phyloP scores from a whole-genome alignment of 2,329 filamentous ascomycete genomes.

The Ophiocordyceps robertsii region DNA sequence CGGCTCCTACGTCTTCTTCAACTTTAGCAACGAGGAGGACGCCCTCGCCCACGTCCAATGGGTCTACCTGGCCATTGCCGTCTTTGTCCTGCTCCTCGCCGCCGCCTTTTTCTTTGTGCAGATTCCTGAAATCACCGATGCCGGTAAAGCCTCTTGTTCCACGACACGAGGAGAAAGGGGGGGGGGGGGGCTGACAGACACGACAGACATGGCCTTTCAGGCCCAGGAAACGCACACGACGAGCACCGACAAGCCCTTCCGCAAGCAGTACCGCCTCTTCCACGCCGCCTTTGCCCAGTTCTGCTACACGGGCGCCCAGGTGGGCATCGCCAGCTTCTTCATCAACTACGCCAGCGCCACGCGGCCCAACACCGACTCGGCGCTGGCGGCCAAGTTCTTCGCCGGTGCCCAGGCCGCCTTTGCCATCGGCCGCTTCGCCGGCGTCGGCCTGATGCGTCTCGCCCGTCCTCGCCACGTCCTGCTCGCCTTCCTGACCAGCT shows the following conservation, averaged over 20 bases:
- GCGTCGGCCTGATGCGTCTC: constrained; percentile 53
- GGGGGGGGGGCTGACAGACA: not conserved
- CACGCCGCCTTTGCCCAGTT: constrained; percentile 66
- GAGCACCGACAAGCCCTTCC: constrained; percentile 47
- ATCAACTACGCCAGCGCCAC: constrained; percentile 61
- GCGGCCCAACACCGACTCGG: constrained; percentile 32
- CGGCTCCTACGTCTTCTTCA: constrained; percentile 63
- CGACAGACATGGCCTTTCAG: constrained; percentile 46
- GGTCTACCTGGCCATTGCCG: constrained; percentile 61
- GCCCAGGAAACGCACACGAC: constrained; percentile 35
- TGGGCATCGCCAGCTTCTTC: constrained; percentile 53
- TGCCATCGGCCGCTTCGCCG: constrained; percentile 57
- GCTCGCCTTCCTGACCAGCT: constrained; percentile 47
- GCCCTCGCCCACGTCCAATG: constrained; percentile 59
- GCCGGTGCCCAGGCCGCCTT: constrained; percentile 64
- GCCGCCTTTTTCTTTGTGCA: constrained; percentile 51
- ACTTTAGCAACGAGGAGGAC: constrained; percentile 34
- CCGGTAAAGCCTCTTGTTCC: constrained; percentile 12
- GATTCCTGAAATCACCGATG: constrained; percentile 56
- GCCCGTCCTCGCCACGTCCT: constrained; percentile 55
- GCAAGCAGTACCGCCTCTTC: constrained; percentile 62
- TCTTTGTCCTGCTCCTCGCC: constrained; percentile 56
- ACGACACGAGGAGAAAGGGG: constrained; percentile 12
- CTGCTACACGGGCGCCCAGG: constrained; percentile 63
- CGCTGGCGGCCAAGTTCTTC: constrained; percentile 51